Conservation (phyloP, 73 alveolate species). For the Tetrahymena thermophila region DNA sequence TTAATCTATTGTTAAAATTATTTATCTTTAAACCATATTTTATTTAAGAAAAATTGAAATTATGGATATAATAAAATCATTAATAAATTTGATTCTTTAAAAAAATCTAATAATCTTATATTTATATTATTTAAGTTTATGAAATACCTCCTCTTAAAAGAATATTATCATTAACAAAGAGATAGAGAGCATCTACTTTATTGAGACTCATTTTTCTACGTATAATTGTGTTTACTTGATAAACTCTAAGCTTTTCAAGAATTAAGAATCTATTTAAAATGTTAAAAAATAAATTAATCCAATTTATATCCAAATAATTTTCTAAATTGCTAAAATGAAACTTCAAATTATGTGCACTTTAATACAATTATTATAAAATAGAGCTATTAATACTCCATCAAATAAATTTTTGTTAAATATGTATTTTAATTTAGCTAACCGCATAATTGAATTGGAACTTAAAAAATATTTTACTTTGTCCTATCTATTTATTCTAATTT, state of each 20-base stretch:
- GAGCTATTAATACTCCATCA: not conserved
- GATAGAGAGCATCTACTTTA: conserved; percentile 2
- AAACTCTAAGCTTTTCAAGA: not conserved
- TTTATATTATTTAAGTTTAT: not conserved
- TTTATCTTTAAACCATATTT: not conserved
- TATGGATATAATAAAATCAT: not conserved
- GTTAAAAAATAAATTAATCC: not conserved
- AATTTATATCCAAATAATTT: not conserved
- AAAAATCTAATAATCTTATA: too few relatives aligned
- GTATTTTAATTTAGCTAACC: not conserved
- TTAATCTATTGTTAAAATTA: not conserved
- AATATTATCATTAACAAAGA: not conserved
- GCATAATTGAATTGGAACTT: not conserved
- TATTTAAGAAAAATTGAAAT: not conserved
- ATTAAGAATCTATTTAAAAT: not conserved
- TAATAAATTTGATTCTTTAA: not conserved
- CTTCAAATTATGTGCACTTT: too few relatives aligned
- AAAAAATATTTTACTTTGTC: not conserved
- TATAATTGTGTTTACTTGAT: not conserved
- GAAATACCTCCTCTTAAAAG: not conserved
- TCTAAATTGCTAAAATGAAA: not conserved
- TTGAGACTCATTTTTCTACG: not conserved
- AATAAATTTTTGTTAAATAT: too few relatives aligned
- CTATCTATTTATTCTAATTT: not conserved
- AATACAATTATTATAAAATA: too few relatives aligned